Percentiles rank a stretch among this genome's conserved stretches.
phyloP scores from a whole-genome alignment of 805 yeast genomes.

The Monosporozyma solicola region DNA sequence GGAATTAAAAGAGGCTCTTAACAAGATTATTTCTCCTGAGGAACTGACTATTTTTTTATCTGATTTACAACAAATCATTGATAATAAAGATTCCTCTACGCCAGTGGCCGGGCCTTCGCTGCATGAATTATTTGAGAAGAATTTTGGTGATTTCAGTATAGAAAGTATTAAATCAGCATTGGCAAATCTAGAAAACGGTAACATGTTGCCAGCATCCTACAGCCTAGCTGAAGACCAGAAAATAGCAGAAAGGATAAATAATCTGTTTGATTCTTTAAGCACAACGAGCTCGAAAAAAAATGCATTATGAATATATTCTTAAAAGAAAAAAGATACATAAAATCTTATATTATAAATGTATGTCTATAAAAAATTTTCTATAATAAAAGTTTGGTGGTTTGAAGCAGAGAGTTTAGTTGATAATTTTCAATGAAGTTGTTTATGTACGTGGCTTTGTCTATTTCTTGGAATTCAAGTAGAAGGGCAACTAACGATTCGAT shows the following conservation, averaged over 20 bases:
- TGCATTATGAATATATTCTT: background rate
- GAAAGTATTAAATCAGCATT: background rate
- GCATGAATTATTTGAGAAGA: background rate
- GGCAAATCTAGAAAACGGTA: background rate
- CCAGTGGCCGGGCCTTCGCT: background rate
- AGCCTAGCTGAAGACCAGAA: background rate
- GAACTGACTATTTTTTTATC: background rate
- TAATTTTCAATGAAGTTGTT: background rate
- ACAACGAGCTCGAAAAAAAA: background rate
- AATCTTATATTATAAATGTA: background rate
- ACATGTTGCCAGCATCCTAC: background rate
- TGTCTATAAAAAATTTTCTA: background rate
- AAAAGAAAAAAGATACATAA: background rate
- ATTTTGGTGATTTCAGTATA: background rate
- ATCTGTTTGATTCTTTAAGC: background rate
- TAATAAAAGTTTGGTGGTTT: background rate
- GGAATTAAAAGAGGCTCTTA: background rate
- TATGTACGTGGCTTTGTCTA: background rate
- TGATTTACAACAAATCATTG: background rate
- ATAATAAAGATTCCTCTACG: background rate
- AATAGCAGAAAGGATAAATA: background rate
- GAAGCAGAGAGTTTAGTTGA: background rate
- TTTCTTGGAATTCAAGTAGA: slow-evolving; percentile 11
- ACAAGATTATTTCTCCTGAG: background rate
- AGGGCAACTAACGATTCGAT: slow-evolving; percentile 17